Conservation (phyloP, 1,284 basidiomycete species). For the Malassezia caprae region DNA sequence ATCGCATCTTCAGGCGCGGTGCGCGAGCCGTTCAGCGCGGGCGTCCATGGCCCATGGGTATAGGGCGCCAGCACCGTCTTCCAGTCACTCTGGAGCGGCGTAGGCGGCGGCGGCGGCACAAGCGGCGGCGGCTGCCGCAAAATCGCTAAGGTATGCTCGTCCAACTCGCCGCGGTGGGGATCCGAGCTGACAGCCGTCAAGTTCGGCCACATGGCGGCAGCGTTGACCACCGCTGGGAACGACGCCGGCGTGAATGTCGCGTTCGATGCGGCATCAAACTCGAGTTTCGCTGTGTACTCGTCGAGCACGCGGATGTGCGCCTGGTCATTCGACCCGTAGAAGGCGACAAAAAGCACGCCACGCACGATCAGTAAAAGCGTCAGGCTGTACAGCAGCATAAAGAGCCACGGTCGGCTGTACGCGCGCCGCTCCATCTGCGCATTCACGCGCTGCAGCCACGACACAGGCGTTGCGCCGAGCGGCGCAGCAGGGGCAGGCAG, state of each 20-base stretch:
- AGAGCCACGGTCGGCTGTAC: background rate
- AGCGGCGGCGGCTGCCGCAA: constrained; percentile 23
- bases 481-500: background rate
- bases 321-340: background rate
- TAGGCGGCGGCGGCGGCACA: constrained; percentile 22
- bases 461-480: background rate
- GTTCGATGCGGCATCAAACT: background rate
- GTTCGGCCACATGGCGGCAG: background rate
- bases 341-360: background rate
- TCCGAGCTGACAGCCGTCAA: constrained; percentile 21
- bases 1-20: constrained; percentile 28
- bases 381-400: background rate
- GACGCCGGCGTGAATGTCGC: background rate
- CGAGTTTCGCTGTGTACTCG: background rate
- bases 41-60: constrained; percentile 22
- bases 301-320: background rate
- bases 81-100: background rate
- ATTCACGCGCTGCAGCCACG: background rate
- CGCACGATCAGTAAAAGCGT: background rate
- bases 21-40: constrained; percentile 18
- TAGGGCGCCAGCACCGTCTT: constrained; percentile 20
- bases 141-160: constrained; percentile 17
- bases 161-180: constrained; percentile 32
- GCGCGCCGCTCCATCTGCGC: background rate
- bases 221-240: constrained; percentile 5